A percentile compares a stretch with the other conserved stretches of the same genome.
These are phyloP conservation scores for Hypoxylon intermedium DNA, from an alignment of 495 filamentous ascomycete species.

Conservation along the genomic window DNA sequence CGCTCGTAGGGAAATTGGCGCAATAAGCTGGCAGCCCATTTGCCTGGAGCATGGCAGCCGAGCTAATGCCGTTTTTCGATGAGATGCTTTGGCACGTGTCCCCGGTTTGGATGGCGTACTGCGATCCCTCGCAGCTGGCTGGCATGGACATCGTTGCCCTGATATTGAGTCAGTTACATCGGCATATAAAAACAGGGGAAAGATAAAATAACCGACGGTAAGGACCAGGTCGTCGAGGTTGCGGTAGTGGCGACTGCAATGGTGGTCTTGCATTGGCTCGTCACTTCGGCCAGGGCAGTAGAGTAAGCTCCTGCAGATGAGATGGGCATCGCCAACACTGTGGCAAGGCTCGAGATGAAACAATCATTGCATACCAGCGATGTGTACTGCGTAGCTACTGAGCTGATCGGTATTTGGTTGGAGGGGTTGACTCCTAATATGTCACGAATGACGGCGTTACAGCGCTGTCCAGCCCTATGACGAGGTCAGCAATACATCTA, in stretches of 20 bases:
- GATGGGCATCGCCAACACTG: conserved; percentile 1
- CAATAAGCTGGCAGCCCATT: conserved; percentile 29
- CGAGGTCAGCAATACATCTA: background rate
- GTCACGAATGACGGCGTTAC: background rate
- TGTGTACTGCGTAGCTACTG: background rate
- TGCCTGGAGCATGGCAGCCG: conserved; percentile 20
- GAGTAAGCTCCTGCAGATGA: background rate
- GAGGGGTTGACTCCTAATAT: background rate
- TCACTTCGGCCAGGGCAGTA: conserved; percentile 1
- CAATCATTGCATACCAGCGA: conserved; percentile 1
- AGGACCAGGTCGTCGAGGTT: conserved; percentile 1
- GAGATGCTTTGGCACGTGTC: conserved; percentile 33
- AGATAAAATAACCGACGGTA: background rate
- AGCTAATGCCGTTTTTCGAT: conserved; percentile 11
- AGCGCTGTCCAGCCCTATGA: background rate
- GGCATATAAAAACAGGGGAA: background rate
- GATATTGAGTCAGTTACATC: background rate
- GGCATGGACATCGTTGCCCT: background rate
- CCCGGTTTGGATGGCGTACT: conserved; percentile 24
- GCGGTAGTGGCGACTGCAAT: background rate
- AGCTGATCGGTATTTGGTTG: background rate
- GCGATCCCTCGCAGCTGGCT: conserved; percentile 20
- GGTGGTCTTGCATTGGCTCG: background rate
- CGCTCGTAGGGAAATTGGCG: conserved; percentile 25
- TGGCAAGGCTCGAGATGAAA: background rate